A percentile compares a stretch with the other conserved stretches of the same genome.
Evolutionary conservation across 257 asterid genomes (phyloP).

Genomic region (Gardenia jasminoides): DNA sequence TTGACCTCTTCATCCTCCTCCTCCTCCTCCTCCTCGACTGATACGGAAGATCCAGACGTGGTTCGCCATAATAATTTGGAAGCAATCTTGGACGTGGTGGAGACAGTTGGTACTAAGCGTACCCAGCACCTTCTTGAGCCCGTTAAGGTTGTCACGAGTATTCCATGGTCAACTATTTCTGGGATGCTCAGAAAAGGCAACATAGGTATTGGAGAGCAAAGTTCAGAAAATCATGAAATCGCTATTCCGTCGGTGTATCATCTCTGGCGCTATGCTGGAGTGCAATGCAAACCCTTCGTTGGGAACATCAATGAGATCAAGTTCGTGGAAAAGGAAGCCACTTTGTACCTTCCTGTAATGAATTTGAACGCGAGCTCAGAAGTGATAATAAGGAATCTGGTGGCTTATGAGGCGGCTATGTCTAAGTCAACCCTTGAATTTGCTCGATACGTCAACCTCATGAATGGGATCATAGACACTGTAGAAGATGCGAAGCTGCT

Average conservation of each 20-base stretch:
- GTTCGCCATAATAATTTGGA: constrained; percentile 17
- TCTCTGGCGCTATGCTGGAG: constrained; percentile 16
- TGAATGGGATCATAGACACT: constrained; percentile 49
- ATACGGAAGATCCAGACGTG: not conserved
- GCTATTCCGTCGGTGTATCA: constrained; percentile 27
- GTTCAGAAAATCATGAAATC: constrained; percentile 13
- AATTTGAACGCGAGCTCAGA: constrained; percentile 38
- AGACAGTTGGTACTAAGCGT: constrained; percentile 14
- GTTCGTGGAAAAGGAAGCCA: constrained; percentile 23
- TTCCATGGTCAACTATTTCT: constrained; percentile 34
- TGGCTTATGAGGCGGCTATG: constrained; percentile 49
- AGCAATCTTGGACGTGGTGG: constrained; percentile 19
- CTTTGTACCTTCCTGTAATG: constrained; percentile 44
- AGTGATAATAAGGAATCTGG: constrained; percentile 46
- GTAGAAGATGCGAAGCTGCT: constrained; percentile 42
- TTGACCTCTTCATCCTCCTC: not conserved
- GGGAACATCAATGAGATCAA: constrained; percentile 29
- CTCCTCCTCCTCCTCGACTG: not conserved
- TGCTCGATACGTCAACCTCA: constrained; percentile 49
- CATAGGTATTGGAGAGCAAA: constrained; percentile 4
- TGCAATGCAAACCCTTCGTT: constrained; percentile 20
- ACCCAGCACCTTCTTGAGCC: constrained; percentile 15
- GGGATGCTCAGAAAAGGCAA: constrained; percentile 21
- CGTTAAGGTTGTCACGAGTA: constrained; percentile 13
- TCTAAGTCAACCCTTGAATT: constrained; percentile 32